Evolutionary conservation across 1,284 basidiomycete genomes (phyloP), one percentile per base, ranked within the genome.

Genomic region (Sporisorium iseilematis-ciliati): DNA sequence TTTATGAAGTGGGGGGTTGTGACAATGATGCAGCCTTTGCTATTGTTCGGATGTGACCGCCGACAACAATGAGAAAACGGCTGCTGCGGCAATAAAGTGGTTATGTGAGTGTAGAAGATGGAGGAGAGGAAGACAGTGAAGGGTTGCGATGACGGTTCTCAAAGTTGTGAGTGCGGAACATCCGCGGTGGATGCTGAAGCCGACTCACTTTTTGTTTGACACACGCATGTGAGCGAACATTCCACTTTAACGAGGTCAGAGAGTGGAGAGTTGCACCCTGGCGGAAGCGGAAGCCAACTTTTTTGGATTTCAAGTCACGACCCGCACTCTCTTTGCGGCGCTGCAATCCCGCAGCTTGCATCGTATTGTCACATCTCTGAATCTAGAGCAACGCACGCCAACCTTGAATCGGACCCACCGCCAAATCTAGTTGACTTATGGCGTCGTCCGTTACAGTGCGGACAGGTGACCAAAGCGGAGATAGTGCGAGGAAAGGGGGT

Each of bases 1-100:
- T n/a, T 58, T n/a, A 69, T 69, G 60, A 69, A 69, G 52, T 56
- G 20, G 55, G 49, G 56, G 14, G 35, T 29, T 45, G 41, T 45
- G 40, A 42, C 21, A 49, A 49, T n/a, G 26, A 20, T 55, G 45
- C 45, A 55, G 25, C 33, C 42, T 26, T 33, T 21, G n/a, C n/a
- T 25, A 41, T 42, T 43, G 53, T 18, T 20, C 18, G 48, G 29
- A 33, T 33, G 48, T 12, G 48, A 49, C 26, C 16, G 10, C 25
- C 18, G 26, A 48, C 14, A 46, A 20, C 6, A 26, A n/a, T 45
- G 26, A n/a, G 16, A 31, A 16, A 18, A n/a, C 8, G 46, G 25
- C 46, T n/a, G 46, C 29, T 18, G 21, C 18, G 11, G 20, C 18
- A 31, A 11, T 31, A n/a, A n/a, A 1, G 4, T 7, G 26, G 26